Evolutionary conservation across 495 filamentous ascomycete species (phyloP), one percentile per base, ranked within the genome.

Genomic region (Hypoxylon subgilvum): DNA sequence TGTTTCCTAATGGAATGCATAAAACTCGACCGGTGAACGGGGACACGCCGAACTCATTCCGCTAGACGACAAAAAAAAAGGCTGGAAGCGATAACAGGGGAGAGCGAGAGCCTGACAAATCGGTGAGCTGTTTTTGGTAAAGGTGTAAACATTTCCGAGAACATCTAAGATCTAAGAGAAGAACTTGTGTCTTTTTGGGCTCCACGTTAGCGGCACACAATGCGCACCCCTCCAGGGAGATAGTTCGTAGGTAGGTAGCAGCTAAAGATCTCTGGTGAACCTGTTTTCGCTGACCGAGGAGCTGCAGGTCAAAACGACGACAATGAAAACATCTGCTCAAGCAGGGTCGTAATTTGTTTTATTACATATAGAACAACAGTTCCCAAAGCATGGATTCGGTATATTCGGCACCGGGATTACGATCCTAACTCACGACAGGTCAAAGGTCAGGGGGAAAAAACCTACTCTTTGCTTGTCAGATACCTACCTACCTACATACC

Each of bases 341-440:
- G 49, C 25, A 50, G 18, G 34, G 16, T 35, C 28, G 43, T 63
- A 63, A 54, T 40, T n/a, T 32, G 31, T 51, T 59, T 54, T 54
- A 64, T 59, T 64, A 64, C 61, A 54, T 47, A 48, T 43, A 54
- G 28, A 22, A 58, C 43, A 50, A 45, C 43, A 38, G 14, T 51
- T 64, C 54, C 61, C 50, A 54, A 45, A 57, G 54, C 61, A 64
- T 64, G 54, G 61, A 59, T 64, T 55, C 54, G 54, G 61, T 64
- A 64, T 64, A 22, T 64, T 64, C 61, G 61, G 61, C 61, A 64
- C 61, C 35, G 23, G 54, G 61, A 64, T 64, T 21, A n/a, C 43
- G 57, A 64, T 64, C 61, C 61, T 55, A 44, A 64, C 36, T 54
- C 38, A 54, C 54, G 49, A 47, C 39, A 59, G 49, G 49, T 59